These are phyloP conservation scores for Leptographium procerum DNA, from an alignment of 2,329 filamentous ascomycete species.

Conservation along the genomic window DNA sequence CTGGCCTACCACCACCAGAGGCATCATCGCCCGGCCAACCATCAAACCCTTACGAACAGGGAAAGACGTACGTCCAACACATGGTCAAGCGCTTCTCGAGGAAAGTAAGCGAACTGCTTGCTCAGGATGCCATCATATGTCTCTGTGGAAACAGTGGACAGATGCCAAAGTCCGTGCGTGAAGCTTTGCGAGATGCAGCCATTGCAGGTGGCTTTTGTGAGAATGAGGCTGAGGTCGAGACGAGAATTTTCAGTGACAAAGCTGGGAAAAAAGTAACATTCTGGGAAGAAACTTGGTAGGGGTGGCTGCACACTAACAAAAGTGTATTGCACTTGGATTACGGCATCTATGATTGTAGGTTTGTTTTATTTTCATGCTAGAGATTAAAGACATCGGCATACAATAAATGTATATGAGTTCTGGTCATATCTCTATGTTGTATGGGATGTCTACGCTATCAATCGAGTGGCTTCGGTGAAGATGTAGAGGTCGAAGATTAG, in stretches of 20 bases:
- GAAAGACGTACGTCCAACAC: constrained; percentile 47
- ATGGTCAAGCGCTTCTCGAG: constrained; percentile 32
- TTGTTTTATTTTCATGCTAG: not conserved
- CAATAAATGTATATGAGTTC: no score
- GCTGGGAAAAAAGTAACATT: constrained; percentile 26
- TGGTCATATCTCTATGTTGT: no score
- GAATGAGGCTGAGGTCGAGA: constrained; percentile 26
- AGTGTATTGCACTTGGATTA: not conserved
- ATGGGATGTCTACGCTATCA: no score
- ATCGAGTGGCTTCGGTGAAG: no score
- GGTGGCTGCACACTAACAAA: not conserved
- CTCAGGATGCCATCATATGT: constrained; percentile 32
- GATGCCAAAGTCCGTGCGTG: constrained; percentile 45
- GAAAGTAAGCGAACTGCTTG: constrained; percentile 25
- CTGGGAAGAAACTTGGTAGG: constrained; percentile 51
- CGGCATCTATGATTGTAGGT: not conserved
- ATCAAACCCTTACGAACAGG: constrained; percentile 11
- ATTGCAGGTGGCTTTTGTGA: constrained; percentile 22
- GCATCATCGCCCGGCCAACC: not conserved
- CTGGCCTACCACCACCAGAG: not conserved
- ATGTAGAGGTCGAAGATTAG: no score
- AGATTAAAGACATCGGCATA: not conserved
- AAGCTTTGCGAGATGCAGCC: constrained; percentile 38
- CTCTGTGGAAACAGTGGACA: constrained; percentile 46
- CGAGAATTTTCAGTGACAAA: constrained; percentile 9